These are phyloP conservation scores for Daldinia caldariorum DNA, from an alignment of 495 filamentous ascomycete genomes.

Conservation along the genomic window DNA sequence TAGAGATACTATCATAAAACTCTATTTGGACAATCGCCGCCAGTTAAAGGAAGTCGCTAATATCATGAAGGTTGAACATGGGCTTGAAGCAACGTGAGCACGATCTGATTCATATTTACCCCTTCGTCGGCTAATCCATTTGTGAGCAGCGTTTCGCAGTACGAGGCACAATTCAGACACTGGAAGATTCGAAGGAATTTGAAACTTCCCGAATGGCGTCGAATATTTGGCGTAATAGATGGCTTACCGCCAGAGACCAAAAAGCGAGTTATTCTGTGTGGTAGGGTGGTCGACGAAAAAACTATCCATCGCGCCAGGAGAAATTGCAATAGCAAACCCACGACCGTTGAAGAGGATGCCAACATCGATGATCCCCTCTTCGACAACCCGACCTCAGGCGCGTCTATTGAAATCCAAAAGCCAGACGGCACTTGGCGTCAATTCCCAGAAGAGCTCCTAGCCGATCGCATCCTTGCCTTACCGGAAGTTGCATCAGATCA, in stretches of 20 bases:
- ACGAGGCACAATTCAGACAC: conserved; percentile 7
- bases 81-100: conserved; percentile 43
- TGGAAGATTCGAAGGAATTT: conserved; percentile 4
- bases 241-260: not conserved
- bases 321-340: not conserved
- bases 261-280: not conserved
- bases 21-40: conserved; percentile 36
- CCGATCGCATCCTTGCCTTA: no score
- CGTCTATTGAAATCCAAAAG: not conserved
- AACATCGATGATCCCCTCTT: not conserved
- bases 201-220: not conserved
- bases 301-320: conserved; percentile 7
- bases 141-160: conserved; percentile 1
- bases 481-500: no score
- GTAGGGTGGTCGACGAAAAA: not conserved
- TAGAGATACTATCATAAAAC: conserved; percentile 31
- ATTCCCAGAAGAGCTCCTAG: not conserved
- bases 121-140: not conserved
- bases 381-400: not conserved
- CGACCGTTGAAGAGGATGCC: not conserved
- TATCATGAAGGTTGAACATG: conserved; percentile 32
- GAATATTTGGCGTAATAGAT: not conserved
- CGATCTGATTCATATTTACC: not conserved
- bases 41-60: conserved; percentile 39
- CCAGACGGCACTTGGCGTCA: not conserved